Percentiles rank a stretch among this genome's conserved stretches.
Conservation (phyloP, 305 asterid genomes). For the Plantago rigida region DNA sequence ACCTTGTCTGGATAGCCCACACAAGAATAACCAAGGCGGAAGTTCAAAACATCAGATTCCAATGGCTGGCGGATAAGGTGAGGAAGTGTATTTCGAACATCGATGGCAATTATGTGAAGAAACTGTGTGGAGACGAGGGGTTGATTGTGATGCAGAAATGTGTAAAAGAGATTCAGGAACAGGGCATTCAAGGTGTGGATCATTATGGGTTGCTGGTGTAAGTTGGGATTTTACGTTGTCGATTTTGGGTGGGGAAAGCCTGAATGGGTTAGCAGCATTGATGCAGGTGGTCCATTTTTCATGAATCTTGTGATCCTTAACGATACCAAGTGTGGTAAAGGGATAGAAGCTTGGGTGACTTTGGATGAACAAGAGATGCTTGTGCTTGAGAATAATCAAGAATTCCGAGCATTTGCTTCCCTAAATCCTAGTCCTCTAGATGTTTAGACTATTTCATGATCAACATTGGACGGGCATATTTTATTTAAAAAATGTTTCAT, state of each 20-base stretch:
- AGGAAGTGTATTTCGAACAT: slow-evolving; percentile 34
- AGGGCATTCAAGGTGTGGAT: slow-evolving; percentile 36
- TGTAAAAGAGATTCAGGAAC: slow-evolving; percentile 42
- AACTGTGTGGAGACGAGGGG: slow-evolving; percentile 38
- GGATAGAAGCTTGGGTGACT: slow-evolving; percentile 39
- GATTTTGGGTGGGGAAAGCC: slow-evolving; percentile 44
- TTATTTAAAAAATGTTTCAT: no score
- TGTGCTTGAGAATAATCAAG: slow-evolving; percentile 29
- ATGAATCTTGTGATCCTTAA: slow-evolving; percentile 33
- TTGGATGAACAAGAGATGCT: slow-evolving; percentile 26
- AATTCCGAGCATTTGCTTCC: slow-evolving; percentile 26
- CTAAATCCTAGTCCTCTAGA: slow-evolving; percentile 31
- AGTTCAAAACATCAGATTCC: slow-evolving; percentile 18
- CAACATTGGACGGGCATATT: no score
- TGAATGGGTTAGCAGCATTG: slow-evolving; percentile 31
- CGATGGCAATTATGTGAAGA: slow-evolving; percentile 36
- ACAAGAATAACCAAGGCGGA: slow-evolving; percentile 22
- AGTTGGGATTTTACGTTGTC: slow-evolving; percentile 31
- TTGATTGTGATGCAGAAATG: slow-evolving; percentile 29
- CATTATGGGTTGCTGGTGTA: slow-evolving; percentile 51
- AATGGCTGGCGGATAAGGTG: slow-evolving; percentile 32
- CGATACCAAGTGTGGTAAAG: slow-evolving; percentile 35
- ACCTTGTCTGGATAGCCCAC: slow-evolving; percentile 53
- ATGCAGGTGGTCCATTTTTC: slow-evolving; percentile 25
- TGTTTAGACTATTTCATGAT: no score